These are phyloP conservation scores for Mycena epipterygia DNA, from an alignment of 768 basidiomycete genomes.

Conservation along the genomic window DNA sequence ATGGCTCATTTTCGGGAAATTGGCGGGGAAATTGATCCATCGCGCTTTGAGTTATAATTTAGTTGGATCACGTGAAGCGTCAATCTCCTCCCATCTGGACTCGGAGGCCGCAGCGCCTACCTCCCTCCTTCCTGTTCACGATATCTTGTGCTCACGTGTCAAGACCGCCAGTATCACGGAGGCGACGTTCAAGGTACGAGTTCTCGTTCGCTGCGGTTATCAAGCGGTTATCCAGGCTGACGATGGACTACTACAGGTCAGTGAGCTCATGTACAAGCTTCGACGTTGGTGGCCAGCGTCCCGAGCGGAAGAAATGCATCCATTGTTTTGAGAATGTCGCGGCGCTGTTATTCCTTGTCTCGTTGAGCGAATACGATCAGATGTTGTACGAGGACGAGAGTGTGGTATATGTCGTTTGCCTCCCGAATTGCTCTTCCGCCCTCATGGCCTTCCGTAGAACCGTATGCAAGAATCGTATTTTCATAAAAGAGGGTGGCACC, in stretches of 20 bases:
- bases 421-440: too few relatives aligned
- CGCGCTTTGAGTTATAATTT: conserved; percentile 1
- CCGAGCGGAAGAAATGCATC: too few relatives aligned
- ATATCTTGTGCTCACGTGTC: conserved; percentile 1
- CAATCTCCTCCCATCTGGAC: conserved; percentile 1
- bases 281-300: conserved; percentile 3
- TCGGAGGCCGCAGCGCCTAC: conserved; percentile 1
- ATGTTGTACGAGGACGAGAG: too few relatives aligned
- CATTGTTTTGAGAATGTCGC: conserved; percentile 1
- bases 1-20: too few relatives aligned
- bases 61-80: background rate
- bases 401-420: too few relatives aligned
- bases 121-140: background rate
- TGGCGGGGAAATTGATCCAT: background rate
- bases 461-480: too few relatives aligned
- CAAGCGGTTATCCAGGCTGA: conserved; percentile 4
- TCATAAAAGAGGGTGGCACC: background rate
- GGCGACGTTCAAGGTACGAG: conserved; percentile 11
- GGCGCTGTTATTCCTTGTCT: conserved; percentile 8
- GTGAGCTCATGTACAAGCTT: conserved; percentile 8
- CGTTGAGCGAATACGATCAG: background rate
- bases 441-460: too few relatives aligned
- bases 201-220: conserved; percentile 10
- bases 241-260: conserved; percentile 8
- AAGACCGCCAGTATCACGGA: conserved; percentile 13